Percentiles rank a stretch among this genome's conserved stretches.
Conservation (phyloP, 331 rosid species). For the Malus hybrid region DNA sequence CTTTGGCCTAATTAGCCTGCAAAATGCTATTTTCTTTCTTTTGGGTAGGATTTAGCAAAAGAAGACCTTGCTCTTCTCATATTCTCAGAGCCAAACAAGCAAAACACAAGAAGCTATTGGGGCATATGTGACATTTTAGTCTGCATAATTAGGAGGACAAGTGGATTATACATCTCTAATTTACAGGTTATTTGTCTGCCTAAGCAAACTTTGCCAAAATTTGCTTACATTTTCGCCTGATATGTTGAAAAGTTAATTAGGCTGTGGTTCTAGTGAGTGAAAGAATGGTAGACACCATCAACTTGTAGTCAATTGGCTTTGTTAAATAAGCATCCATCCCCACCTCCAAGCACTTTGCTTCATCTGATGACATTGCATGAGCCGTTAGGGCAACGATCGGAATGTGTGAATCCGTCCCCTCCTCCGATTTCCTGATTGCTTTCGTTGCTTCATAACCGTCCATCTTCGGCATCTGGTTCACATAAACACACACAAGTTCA, state of each 20-base stretch:
- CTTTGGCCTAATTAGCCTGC: too few relatives aligned
- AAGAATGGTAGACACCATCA: constrained; percentile 94
- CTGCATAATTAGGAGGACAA: background rate
- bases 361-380: constrained; percentile 98
- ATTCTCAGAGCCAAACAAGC: background rate
- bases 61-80: background rate
- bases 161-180: background rate
- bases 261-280: constrained; percentile 61
- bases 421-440: constrained; percentile 83
- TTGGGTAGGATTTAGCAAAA: background rate
- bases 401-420: constrained; percentile 56
- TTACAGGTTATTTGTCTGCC: background rate
- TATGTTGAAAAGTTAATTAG: constrained; percentile 27
- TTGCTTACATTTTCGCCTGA: background rate
- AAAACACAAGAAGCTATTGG: background rate
- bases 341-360: constrained; percentile 94
- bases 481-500: constrained; percentile 2
- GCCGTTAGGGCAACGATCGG: constrained; percentile 98
- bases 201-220: background rate
- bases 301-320: constrained; percentile 92
- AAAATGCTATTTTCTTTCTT: background rate
- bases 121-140: background rate
- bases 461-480: constrained; percentile 94
- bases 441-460: constrained; percentile 98
- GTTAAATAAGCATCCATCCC: constrained; percentile 99